phyloP scores from a whole-genome alignment of 2,329 filamentous ascomycete genomes.

The Fusarium sororula region DNA sequence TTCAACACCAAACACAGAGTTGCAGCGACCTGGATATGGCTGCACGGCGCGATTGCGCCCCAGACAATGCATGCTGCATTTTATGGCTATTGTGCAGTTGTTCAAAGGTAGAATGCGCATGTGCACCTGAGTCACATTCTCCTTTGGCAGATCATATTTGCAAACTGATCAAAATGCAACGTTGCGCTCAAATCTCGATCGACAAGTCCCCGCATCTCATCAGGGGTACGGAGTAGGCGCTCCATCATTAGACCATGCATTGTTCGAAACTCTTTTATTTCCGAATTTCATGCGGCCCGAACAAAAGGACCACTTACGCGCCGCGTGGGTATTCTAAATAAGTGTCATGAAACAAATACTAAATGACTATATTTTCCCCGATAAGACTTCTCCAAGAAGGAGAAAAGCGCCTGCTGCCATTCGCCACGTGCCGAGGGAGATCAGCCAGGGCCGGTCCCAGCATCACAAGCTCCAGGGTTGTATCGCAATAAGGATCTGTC shows the following conservation, averaged over 20 bases:
- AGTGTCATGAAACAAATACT: not conserved
- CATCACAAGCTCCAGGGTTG: not conserved
- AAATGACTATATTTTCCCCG: not conserved
- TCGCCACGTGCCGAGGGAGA: not conserved
- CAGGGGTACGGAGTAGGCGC: not conserved
- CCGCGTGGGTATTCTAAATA: not conserved
- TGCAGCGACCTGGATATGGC: not conserved
- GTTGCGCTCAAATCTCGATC: not conserved
- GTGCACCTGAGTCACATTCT: not conserved
- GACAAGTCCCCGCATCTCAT: not conserved
- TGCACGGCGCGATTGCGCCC: rapidly evolving
- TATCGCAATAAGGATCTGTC: not conserved
- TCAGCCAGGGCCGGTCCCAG: not conserved
- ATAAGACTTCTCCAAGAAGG: not conserved
- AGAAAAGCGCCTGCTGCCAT: not conserved
- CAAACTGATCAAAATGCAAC: not conserved
- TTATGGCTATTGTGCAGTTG: rapidly evolving
- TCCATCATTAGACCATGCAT: not conserved
- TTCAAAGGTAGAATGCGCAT: not conserved
- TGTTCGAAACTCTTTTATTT: not conserved
- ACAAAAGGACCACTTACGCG: not conserved
- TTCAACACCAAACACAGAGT: not conserved
- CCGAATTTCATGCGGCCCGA: not conserved
- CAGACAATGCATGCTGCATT: not conserved
- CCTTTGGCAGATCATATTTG: not conserved